These are phyloP conservation scores for Cystoderma amianthinum DNA, from an alignment of 768 basidiomycete species.

Conservation along the genomic window DNA sequence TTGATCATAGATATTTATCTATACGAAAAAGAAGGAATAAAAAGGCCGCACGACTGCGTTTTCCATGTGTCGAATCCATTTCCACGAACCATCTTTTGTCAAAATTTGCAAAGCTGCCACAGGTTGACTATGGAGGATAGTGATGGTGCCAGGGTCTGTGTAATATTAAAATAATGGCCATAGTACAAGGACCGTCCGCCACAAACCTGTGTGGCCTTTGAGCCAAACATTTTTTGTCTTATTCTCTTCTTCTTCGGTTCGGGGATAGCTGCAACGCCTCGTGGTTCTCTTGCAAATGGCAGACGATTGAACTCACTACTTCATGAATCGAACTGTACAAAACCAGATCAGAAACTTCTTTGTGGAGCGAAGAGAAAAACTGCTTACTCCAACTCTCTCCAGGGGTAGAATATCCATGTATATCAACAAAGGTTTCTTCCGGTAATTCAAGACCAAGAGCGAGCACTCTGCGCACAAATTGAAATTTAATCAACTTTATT, in stretches of 20 bases:
- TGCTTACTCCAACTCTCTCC: conserved; percentile 34
- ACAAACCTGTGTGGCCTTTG: conserved; percentile 35
- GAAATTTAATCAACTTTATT: neutral
- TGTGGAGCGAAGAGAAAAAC: neutral
- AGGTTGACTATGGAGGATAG: conserved; percentile 42
- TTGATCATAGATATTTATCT: neutral
- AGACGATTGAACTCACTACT: conserved; percentile 28
- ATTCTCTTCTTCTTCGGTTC: conserved; percentile 31
- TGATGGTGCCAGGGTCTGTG: conserved; percentile 35
- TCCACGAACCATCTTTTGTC: conserved; percentile 31
- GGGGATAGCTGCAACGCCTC: conserved; percentile 32
- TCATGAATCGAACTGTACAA: conserved; percentile 35
- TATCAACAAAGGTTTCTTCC: neutral
- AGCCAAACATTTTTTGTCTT: conserved; percentile 40
- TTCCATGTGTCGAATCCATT: conserved; percentile 38
- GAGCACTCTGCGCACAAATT: neutral
- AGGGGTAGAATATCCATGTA: conserved; percentile 2
- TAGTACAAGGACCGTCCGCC: too few relatives aligned
- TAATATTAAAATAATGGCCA: too few relatives aligned
- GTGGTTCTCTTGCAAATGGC: too few relatives aligned
- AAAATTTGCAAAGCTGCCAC: conserved; percentile 39
- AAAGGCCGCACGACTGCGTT: conserved; percentile 27
- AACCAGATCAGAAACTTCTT: neutral
- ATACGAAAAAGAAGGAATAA: neutral
- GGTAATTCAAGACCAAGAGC: neutral